These are phyloP conservation scores for Geotrichum phurueaensis DNA, from an alignment of 1,139 yeast species.

Conservation along the genomic window DNA sequence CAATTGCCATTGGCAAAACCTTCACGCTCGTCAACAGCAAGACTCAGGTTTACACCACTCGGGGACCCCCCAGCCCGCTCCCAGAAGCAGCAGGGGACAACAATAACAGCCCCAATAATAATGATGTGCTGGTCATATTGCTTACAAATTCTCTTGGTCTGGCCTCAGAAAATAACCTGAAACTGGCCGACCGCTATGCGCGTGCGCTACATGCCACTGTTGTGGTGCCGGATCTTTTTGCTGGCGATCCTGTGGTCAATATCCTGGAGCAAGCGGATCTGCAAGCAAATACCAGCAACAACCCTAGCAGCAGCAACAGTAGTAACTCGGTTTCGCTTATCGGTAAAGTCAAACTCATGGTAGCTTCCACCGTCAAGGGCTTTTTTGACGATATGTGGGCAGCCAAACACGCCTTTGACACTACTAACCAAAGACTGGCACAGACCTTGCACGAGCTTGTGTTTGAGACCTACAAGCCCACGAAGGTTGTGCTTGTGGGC, in stretches of 20 bases:
- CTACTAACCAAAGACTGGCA: conserved; percentile 31
- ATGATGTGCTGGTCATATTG: conserved; percentile 23
- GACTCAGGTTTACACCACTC: conserved; percentile 28
- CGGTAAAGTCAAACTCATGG: conserved; percentile 31
- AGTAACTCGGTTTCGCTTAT: conserved; percentile 26
- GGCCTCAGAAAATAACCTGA: conserved; percentile 29
- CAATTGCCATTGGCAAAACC: conserved; percentile 23
- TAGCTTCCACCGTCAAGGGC: conserved; percentile 34
- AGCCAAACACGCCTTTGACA: conserved; percentile 35
- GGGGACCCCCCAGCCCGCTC: conserved; percentile 17
- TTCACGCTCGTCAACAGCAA: conserved; percentile 26
- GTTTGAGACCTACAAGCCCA: conserved; percentile 31
- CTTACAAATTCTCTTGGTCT: conserved; percentile 35
- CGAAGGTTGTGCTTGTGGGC: conserved; percentile 34
- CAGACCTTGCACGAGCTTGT: conserved; percentile 34
- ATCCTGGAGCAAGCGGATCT: background rate
- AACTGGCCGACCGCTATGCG: conserved; percentile 32
- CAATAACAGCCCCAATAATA: background rate
- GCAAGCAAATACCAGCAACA: background rate
- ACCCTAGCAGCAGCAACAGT: no score
- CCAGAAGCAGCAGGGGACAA: no score
- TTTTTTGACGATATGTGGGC: conserved; percentile 39
- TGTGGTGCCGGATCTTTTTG: conserved; percentile 34
- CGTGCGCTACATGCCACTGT: conserved; percentile 28
- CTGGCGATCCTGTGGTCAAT: conserved; percentile 31